Conservation (phyloP, 805 yeast genomes). For the Kodamaea kakaduensis region DNA sequence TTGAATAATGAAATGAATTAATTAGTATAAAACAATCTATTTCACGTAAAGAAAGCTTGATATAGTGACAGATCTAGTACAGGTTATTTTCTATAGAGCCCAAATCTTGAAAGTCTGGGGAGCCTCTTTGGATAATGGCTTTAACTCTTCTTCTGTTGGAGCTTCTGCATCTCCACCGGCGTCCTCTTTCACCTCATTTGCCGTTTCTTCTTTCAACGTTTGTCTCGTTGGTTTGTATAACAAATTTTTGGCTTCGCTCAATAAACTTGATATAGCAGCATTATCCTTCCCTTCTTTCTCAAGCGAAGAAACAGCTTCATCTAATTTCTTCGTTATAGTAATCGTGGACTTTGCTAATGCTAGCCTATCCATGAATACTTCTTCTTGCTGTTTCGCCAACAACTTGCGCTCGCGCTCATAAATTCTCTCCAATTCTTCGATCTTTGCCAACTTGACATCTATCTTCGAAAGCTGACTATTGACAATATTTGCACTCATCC, state of each 20-base stretch:
- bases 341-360: constrained; percentile 60
- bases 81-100: too few relatives aligned
- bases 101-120: constrained; percentile 43
- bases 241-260: constrained; percentile 30
- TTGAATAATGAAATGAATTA: too few relatives aligned
- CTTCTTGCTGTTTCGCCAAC: constrained; percentile 61
- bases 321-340: constrained; percentile 45
- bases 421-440: constrained; percentile 60
- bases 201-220: constrained; percentile 18
- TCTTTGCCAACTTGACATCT: constrained; percentile 56
- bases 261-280: constrained; percentile 15
- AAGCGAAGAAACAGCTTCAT: constrained; percentile 25
- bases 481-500: constrained; percentile 51
- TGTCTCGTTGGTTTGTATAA: constrained; percentile 32
- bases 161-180: constrained; percentile 10
- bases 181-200: constrained; percentile 9
- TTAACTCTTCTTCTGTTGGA: constrained; percentile 15
- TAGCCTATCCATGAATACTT: constrained; percentile 59
- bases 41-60: too few relatives aligned
- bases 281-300: constrained; percentile 8
- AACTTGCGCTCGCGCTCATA: constrained; percentile 61
- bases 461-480: constrained; percentile 62
- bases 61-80: too few relatives aligned
- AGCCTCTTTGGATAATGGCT: constrained; percentile 38
- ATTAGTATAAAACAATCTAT: not conserved